A percentile compares a stretch with the other conserved stretches of the same genome.
Evolutionary conservation across 73 alveolate genomes (phyloP).

Genomic region (Blepharisma japonicum): DNA sequence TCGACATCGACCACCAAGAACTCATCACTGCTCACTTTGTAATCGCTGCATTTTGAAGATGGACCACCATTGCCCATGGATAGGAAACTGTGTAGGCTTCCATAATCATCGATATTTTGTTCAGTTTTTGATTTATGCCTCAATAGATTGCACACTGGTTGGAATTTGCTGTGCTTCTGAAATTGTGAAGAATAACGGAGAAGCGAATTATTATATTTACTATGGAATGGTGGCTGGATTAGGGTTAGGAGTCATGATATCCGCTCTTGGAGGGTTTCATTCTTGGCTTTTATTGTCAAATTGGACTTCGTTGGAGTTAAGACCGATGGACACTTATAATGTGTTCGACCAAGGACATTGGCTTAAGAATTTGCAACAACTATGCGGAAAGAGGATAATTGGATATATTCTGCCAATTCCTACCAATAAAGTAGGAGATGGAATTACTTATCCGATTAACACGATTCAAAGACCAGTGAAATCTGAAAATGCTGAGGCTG

Average conservation of each 20-base stretch:
- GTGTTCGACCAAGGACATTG: not conserved
- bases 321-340: not conserved
- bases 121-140: conserved; percentile 19
- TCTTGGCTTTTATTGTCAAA: not conserved
- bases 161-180: not conserved
- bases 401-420: not conserved
- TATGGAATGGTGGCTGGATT: not conserved
- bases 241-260: not conserved
- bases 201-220: not conserved
- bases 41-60: conserved; percentile 58
- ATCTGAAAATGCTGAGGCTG: too few relatives aligned
- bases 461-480: too few relatives aligned
- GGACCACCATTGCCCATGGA: conserved; percentile 81
- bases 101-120: conserved; percentile 55
- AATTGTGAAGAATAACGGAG: not conserved
- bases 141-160: not conserved
- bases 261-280: not conserved
- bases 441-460: not conserved
- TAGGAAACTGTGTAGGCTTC: conserved; percentile 74
- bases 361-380: not conserved
- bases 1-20: conserved; percentile 48
- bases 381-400: not conserved
- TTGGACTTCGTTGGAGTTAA: not conserved
- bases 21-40: conserved; percentile 65
- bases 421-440: not conserved